Base-by-base conservation (phyloP, 2,329 filamentous ascomycete species). In the Alternaria tenuissima region DNA sequence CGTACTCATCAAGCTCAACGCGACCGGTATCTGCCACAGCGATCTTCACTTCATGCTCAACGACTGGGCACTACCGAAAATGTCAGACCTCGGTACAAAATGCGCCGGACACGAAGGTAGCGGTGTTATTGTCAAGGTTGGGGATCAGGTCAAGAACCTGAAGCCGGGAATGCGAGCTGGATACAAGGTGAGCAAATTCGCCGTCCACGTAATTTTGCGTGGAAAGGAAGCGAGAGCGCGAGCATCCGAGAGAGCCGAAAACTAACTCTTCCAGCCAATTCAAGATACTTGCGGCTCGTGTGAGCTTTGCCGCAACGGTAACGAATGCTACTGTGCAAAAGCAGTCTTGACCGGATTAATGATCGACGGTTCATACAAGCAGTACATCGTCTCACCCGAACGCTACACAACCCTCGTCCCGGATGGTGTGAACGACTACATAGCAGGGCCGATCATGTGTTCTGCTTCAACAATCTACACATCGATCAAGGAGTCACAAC, bases 401-500 rank as follows among this genome's bases (percentile, higher is more conserved):
- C 80, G 80, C 39, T 87, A 87, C 66, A 84, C 84, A 0, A 81
- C 81, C 0, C 78, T 81, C 20, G 87, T 88, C 57, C 86, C 86
- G 0, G 83, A 87, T 34, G 84, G 82, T 0, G 81, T 88, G 0
- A 73, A 77, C 0, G 85, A 87, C 61, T 82, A 84, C 61, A 74
- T 86, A n/a, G 86, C 86, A 5, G 87, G 82, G 0, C 87, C 86
- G 0, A 83, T 88, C 59, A 87, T 88, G 85, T 89, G 87, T 75
- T 73, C 86, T 3, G 87, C 84, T 0, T 83, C 81, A 7, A 88
- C 87, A 1, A 85, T 88, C 61, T 86, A 88, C 71, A 81, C 84
- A 3, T 84, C 85, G 2, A 76, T 89, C 51, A 79, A 83, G 12
- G 83, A 86, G 41, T 84, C 83, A 0, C 79, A 78, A 2, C 75